Conservation (phyloP, 169 alveolate species). For the Neospora caninum region DNA sequence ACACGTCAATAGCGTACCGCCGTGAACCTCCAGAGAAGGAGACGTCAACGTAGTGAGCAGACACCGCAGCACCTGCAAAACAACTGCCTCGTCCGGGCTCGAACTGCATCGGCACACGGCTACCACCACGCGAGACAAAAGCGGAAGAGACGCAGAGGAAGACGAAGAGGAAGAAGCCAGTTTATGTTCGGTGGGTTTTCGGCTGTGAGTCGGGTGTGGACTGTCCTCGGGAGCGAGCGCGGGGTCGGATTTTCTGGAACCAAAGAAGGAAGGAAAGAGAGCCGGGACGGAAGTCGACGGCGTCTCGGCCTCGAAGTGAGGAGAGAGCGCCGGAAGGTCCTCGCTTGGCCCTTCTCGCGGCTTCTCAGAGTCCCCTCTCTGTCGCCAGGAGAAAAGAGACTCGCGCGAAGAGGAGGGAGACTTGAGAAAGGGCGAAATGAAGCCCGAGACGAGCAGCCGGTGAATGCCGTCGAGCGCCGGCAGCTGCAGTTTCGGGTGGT, state of each 20-base stretch:
- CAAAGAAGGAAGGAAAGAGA: not conserved
- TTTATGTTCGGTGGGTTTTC: no score
- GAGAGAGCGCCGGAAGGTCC: not conserved
- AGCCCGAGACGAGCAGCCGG: constrained; percentile 10
- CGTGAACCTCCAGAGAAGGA: constrained; percentile 42
- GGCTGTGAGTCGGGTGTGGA: no score
- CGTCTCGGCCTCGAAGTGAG: not conserved
- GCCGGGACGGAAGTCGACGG: not conserved
- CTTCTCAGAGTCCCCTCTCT: not conserved
- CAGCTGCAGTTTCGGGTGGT: constrained; percentile 10
- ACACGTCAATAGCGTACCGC: constrained; percentile 34
- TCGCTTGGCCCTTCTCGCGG: not conserved
- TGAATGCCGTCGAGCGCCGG: constrained; percentile 30
- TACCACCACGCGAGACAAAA: not conserved
- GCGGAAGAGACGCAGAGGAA: not conserved
- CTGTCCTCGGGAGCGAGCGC: not conserved
- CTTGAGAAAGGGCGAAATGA: not conserved
- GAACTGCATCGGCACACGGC: constrained; percentile 4
- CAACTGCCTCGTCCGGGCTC: constrained; percentile 43
- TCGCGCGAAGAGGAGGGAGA: not conserved
- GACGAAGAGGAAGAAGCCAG: not conserved
- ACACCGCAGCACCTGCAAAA: constrained; percentile 60
- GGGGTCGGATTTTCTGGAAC: not conserved
- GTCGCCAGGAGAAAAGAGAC: not conserved
- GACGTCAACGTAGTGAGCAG: constrained; percentile 61